These are phyloP conservation scores for Keqinozyma sinolaborantium DNA, from an alignment of 1,139 yeast genomes.

Conservation along the genomic window DNA sequence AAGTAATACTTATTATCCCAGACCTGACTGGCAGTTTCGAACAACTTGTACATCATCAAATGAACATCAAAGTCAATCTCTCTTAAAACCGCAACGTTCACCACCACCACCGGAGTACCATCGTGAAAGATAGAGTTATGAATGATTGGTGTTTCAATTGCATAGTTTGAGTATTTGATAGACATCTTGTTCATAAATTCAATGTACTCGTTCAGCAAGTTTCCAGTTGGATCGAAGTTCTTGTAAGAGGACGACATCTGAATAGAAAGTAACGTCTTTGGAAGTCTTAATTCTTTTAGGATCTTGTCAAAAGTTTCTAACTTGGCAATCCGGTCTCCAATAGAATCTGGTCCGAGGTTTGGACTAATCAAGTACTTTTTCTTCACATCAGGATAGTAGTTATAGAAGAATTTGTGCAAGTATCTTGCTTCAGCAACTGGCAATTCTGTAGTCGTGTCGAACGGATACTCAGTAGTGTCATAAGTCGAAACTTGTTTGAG, in stretches of 20 bases:
- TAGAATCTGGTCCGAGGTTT: constrained; percentile 8
- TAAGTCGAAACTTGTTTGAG: constrained; percentile 25
- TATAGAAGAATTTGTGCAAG: constrained; percentile 64
- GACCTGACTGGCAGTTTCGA: constrained; percentile 67
- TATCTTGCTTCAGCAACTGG: constrained; percentile 51
- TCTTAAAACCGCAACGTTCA: constrained; percentile 45
- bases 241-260: constrained; percentile 53
- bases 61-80: constrained; percentile 50
- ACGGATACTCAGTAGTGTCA: constrained; percentile 23
- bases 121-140: constrained; percentile 67
- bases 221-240: constrained; percentile 38
- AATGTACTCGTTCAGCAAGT: constrained; percentile 43
- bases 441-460: constrained; percentile 17
- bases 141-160: constrained; percentile 43
- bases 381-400: constrained; percentile 56
- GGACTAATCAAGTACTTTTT: constrained; percentile 25
- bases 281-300: constrained; percentile 33
- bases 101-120: constrained; percentile 67
- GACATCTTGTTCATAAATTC: constrained; percentile 77
- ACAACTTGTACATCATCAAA: constrained; percentile 54
- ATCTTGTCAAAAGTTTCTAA: constrained; percentile 27
- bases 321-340: constrained; percentile 15
- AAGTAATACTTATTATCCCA: constrained; percentile 69
- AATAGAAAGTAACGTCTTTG: constrained; percentile 43
- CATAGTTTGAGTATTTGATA: constrained; percentile 46